A percentile compares a stretch with the other conserved stretches of the same genome.
Conservation (phyloP, 2,329 filamentous ascomycete species). For the Pseudocercospora pini-densiflorae region DNA sequence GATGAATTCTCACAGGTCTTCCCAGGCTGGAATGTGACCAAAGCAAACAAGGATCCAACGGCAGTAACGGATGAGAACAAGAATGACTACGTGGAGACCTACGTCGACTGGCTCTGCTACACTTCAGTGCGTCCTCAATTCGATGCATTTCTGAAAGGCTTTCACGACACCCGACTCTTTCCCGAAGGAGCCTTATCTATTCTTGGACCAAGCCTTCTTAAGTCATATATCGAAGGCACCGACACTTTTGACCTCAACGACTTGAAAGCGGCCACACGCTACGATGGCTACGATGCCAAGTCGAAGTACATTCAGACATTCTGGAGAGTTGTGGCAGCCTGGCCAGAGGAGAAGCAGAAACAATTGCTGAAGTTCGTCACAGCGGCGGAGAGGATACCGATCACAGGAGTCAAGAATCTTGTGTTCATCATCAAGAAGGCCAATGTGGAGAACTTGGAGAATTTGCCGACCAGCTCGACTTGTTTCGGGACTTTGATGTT, state of each 20-base stretch:
- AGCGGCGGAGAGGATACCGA: conserved; percentile 85
- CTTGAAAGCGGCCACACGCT: conserved; percentile 72
- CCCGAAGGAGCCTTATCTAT: conserved; percentile 43
- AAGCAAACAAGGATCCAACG: conserved; percentile 47
- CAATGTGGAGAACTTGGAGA: conserved; percentile 62
- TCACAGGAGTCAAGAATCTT: conserved; percentile 80
- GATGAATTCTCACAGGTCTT: conserved; percentile 44
- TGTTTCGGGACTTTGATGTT: conserved; percentile 89
- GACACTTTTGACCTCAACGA: conserved; percentile 78
- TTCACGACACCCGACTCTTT: conserved; percentile 50
- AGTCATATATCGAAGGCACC: conserved; percentile 80
- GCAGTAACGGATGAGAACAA: conserved; percentile 87
- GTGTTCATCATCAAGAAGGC: conserved; percentile 84
- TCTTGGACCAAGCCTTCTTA: conserved; percentile 72
- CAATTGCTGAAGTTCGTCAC: conserved; percentile 92
- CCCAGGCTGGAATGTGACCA: conserved; percentile 58
- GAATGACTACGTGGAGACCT: conserved; percentile 78
- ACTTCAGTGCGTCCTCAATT: conserved; percentile 78
- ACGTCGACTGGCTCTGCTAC: conserved; percentile 81
- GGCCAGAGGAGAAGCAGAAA: conserved; percentile 70
- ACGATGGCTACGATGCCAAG: conserved; percentile 76
- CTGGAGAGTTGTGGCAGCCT: conserved; percentile 77
- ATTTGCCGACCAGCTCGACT: conserved; percentile 83
- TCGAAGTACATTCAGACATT: conserved; percentile 77
- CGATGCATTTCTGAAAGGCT: conserved; percentile 79